phyloP scores from a whole-genome alignment of 495 filamentous ascomycete species.

The Tuber umbilicatum region DNA sequence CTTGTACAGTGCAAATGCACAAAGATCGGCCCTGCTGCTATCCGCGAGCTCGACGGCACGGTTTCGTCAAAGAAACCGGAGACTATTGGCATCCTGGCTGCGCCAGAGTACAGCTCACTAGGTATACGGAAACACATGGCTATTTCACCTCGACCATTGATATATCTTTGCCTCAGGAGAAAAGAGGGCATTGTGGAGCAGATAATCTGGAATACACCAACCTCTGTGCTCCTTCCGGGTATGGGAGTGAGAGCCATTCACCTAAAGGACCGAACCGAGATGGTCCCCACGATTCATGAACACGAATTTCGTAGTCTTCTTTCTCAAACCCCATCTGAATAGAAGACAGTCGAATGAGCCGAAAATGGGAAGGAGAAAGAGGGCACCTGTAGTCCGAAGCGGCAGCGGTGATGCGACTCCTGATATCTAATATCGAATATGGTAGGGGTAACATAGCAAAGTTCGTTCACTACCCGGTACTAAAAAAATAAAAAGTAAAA shows the following conservation, averaged over 20 bases:
- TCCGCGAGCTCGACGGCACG: slow-evolving; percentile 82
- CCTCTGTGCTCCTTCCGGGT: slow-evolving; percentile 24
- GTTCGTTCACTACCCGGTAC: not conserved
- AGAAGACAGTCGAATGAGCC: not conserved
- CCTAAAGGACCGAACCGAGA: not conserved
- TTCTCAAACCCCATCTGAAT: not conserved
- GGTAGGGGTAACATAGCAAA: not conserved
- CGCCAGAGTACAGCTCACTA: slow-evolving; percentile 27
- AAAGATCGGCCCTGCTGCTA: slow-evolving; percentile 52
- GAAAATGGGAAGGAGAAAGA: not conserved
- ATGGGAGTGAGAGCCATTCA: slow-evolving; percentile 5
- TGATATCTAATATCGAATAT: not conserved
- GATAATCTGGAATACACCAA: slow-evolving; percentile 38
- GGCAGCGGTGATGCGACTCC: not conserved
- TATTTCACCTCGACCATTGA: slow-evolving; percentile 27
- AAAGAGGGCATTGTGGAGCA: slow-evolving; percentile 28
- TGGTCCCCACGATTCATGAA: not conserved
- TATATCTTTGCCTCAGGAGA: slow-evolving; percentile 26
- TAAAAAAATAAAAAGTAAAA: not conserved
- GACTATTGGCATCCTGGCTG: slow-evolving; percentile 36
- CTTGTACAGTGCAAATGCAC: slow-evolving; percentile 77
- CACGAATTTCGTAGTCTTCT: not conserved
- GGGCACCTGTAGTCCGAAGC: not conserved
- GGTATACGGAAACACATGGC: slow-evolving; percentile 29
- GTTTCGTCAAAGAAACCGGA: slow-evolving; percentile 62